Percentiles rank a stretch among this genome's conserved stretches.
Conservation (phyloP, 2,329 filamentous ascomycete species). For the Fonsecaea nubica region DNA sequence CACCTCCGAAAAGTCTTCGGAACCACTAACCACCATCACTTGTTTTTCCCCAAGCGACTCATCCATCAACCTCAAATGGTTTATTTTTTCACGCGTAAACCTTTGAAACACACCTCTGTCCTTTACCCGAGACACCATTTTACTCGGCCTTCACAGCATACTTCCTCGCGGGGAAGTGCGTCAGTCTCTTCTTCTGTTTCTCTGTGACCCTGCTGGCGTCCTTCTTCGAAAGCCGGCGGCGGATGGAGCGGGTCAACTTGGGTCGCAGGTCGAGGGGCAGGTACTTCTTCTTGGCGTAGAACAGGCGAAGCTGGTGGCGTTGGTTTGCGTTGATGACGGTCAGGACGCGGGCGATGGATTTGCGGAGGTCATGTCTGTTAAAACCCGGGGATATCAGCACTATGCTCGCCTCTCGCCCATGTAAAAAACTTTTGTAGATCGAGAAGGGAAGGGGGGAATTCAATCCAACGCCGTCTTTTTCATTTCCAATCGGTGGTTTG, state of each 20-base stretch:
- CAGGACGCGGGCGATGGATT: conserved; percentile 98
- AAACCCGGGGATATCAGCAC: conserved; percentile 7
- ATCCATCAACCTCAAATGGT: conserved; percentile 43
- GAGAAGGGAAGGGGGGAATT: conserved; percentile 38
- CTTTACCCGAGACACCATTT: conserved; percentile 35
- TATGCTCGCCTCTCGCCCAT: conserved; percentile 31
- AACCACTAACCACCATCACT: conserved; percentile 8
- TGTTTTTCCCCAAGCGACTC: neutral
- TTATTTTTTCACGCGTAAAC: conserved; percentile 36
- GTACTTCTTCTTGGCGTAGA: conserved; percentile 99
- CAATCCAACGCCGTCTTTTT: too few species aligned
- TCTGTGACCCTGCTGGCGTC: conserved; percentile 83
- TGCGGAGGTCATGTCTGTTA: conserved; percentile 93
- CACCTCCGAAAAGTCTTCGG: neutral
- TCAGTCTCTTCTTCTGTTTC: conserved; percentile 95
- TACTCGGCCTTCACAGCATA: conserved; percentile 86
- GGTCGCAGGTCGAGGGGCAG: conserved; percentile 95
- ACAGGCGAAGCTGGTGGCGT: conserved; percentile 93
- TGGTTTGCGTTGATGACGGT: conserved; percentile 99
- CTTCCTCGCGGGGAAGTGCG: conserved; percentile 98
- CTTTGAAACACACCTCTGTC: conserved; percentile 35
- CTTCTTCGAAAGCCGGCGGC: conserved; percentile 90
- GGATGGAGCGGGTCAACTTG: conserved; percentile 98
- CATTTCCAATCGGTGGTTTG: neutral
- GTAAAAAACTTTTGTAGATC: neutral